A percentile compares a stretch with the other conserved stretches of the same genome.
These are phyloP conservation scores for Amanita phalloides DNA, from an alignment of 768 basidiomycete genomes.

Conservation along the genomic window DNA sequence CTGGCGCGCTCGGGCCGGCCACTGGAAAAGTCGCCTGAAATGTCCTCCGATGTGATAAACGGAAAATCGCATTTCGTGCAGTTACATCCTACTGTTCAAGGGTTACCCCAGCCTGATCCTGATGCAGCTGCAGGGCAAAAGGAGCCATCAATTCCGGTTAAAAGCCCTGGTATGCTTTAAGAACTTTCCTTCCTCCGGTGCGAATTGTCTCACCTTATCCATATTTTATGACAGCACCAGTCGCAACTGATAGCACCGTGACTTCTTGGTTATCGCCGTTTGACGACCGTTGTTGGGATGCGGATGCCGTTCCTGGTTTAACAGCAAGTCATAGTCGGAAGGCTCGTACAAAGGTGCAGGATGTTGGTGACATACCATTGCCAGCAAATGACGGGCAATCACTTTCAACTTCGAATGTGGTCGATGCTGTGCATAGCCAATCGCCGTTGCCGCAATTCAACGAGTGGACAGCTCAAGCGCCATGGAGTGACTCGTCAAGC, in stretches of 20 bases:
- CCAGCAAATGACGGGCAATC: not conserved
- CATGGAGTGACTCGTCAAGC: not conserved
- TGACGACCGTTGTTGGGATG: conserved; percentile 3
- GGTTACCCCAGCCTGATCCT: not conserved
- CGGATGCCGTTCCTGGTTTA: conserved; percentile 1
- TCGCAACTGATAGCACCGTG: not conserved
- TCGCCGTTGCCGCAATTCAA: not conserved
- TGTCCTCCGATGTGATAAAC: not conserved
- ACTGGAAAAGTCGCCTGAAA: not conserved
- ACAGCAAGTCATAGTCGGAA: not conserved
- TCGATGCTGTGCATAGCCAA: not conserved
- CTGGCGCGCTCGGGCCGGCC: not conserved
- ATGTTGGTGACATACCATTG: not conserved
- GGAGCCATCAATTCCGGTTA: not conserved
- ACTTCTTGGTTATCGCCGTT: conserved; percentile 4
- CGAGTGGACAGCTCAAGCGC: not conserved
- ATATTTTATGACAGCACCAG: not conserved
- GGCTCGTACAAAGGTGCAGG: not conserved
- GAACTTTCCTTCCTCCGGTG: not conserved
- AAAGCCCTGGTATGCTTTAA: not conserved
- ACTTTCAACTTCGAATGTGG: not conserved
- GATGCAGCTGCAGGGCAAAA: not conserved
- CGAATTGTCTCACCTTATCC: not conserved
- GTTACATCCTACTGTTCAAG: not conserved
- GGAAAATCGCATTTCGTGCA: conserved; percentile 6